Base-by-base conservation (phyloP, 305 asterid species). In the Fraxinus ornus region DNA sequence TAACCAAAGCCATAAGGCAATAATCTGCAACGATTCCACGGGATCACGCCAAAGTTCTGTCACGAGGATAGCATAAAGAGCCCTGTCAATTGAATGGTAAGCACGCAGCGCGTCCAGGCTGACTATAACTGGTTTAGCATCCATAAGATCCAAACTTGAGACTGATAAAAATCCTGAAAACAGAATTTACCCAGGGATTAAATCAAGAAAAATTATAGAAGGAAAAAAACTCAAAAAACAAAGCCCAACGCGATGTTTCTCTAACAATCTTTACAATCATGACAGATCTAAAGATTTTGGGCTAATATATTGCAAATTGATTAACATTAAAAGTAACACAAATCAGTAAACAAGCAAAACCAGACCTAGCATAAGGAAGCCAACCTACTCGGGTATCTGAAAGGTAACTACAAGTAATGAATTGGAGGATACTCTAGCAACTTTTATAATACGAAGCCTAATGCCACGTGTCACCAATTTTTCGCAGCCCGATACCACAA, bases 1-100 rank as follows among this genome's bases (percentile, higher is more conserved):
- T 22, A 91, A 70, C 95, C 95, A 91, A 19, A 92, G 68, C 97
- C 97, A 92, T 7, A 93, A 68, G 57, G 93, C 95, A 89, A 95
- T 37, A 0, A 83, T 33, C 30, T 85, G 90, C 32, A 90, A 84
- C 39, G 90, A 77, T 39, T 88, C 93, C 4, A 81, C 35, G 21
- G 92, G 92, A 73, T 89, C 84, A 44, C 90, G 92, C 73, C 83
- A 35, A 12, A 91, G 91, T 41, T 89, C 87, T 5, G 35, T 24
- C 1, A 88, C 92, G 15, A 93, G 93, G 78, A 89, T 39, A 30
- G 79, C 75, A 83, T 87, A 93, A 70, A 91, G 90, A 41, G 62
- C 62, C 24, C 94, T 85, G 78, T 93, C 93, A 76, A 89, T 86
- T 55, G 89, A 79, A 60, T 93, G 91, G 26, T 89, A 93, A 78